A percentile compares a stretch with the other conserved stretches of the same genome.
Conservation (phyloP, 2,329 filamentous ascomycete genomes). For the Penicillium concentricum region DNA sequence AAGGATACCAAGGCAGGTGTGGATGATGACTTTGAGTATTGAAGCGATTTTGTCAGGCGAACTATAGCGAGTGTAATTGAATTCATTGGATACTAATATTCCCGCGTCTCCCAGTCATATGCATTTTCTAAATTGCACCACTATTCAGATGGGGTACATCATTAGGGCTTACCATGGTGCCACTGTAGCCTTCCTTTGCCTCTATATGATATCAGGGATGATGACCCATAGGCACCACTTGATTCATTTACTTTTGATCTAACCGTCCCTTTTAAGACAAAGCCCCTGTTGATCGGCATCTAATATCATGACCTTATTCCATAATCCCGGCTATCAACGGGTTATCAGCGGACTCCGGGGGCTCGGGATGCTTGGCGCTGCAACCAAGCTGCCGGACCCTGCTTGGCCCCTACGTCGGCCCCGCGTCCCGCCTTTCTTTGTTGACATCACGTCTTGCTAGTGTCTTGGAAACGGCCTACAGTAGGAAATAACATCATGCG, state of each 20-base stretch:
- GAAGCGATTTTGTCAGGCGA: constrained; percentile 3
- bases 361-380: constrained; percentile 19
- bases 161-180: not conserved
- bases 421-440: constrained; percentile 3
- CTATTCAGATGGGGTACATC: not conserved
- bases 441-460: not conserved
- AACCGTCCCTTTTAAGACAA: not conserved
- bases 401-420: not conserved
- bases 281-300: not conserved
- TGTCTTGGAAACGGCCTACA: not conserved
- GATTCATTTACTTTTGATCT: not conserved
- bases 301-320: not conserved
- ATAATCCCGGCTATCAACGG: constrained; percentile 13
- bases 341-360: constrained; percentile 1
- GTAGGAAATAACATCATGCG: constrained; percentile 6
- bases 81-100: constrained; percentile 1
- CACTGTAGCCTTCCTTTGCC: not conserved
- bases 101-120: not conserved
- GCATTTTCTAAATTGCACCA: not conserved
- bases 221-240: not conserved
- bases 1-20: constrained; percentile 87
- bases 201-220: not conserved
- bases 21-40: constrained; percentile 99
- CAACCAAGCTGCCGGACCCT: constrained; percentile 14
- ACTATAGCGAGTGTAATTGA: constrained; percentile 8